Percentiles rank a stretch among this genome's conserved stretches.
Evolutionary conservation across 345 rosid species (phyloP).

Genomic region (Rhodomyrtus tomentosa): DNA sequence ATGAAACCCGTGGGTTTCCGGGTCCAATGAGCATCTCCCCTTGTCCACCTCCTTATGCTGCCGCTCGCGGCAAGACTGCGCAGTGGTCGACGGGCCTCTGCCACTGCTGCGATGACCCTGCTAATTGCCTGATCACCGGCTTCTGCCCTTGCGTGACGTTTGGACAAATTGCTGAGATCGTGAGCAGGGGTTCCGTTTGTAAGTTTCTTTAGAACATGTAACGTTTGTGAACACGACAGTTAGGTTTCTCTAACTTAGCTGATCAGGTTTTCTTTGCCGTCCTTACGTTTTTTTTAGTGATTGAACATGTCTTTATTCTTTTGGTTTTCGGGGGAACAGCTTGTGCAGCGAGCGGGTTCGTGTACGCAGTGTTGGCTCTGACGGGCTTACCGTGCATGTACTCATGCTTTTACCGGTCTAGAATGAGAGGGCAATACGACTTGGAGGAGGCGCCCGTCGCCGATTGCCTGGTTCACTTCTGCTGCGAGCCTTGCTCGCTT

Average conservation of each 20-base stretch:
- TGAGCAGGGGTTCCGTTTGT: slow-evolving; percentile 27
- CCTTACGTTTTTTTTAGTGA: not conserved
- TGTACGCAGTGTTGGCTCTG: slow-evolving; percentile 24
- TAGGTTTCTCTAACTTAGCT: not conserved
- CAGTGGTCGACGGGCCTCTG: slow-evolving; percentile 42
- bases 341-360: slow-evolving; percentile 29
- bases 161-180: slow-evolving; percentile 35
- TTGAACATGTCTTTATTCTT: not conserved
- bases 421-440: slow-evolving; percentile 32
- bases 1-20: slow-evolving; percentile 11
- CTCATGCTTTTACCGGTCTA: slow-evolving; percentile 29
- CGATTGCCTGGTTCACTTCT: slow-evolving; percentile 43
- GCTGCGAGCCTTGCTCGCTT: slow-evolving; percentile 33
- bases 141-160: slow-evolving; percentile 39
- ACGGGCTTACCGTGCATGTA: slow-evolving; percentile 24
- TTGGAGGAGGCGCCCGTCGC: slow-evolving; percentile 33
- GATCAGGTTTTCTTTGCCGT: not conserved
- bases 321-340: slow-evolving; percentile 8
- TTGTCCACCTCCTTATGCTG: slow-evolving; percentile 2
- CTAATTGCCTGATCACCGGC: slow-evolving; percentile 26
- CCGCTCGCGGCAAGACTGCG: not conserved
- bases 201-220: not conserved
- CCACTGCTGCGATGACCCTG: slow-evolving; percentile 36
- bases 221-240: not conserved
- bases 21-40: slow-evolving; percentile 14